Percentiles rank a stretch among this genome's conserved stretches.
phyloP scores from a whole-genome alignment of 495 filamentous ascomycete genomes.

The Cercophora scortea region DNA sequence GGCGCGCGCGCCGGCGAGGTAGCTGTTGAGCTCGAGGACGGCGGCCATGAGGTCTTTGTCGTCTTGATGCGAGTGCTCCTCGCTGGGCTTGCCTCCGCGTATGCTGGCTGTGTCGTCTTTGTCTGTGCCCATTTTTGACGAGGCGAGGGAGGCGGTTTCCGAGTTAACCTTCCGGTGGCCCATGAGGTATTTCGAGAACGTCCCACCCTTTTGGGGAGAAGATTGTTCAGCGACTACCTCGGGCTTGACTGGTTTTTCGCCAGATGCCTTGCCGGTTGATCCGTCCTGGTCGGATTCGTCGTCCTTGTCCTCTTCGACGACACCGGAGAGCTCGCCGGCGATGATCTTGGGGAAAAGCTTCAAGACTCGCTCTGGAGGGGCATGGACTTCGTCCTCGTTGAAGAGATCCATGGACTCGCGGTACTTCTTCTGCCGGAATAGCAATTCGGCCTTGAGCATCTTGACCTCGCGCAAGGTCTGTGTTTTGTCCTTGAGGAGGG shows the following conservation, averaged over 20 bases:
- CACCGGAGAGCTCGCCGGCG: constrained; percentile 66
- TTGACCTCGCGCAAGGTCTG: constrained; percentile 73
- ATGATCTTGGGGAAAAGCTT: constrained; percentile 76
- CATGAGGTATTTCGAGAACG: constrained; percentile 44
- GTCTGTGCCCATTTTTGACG: constrained; percentile 41
- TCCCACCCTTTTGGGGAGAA: constrained; percentile 33
- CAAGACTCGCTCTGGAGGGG: constrained; percentile 84
- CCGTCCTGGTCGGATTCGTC: constrained; percentile 36
- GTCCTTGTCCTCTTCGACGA: constrained; percentile 31
- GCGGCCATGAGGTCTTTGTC: constrained; percentile 76
- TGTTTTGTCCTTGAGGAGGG: constrained; percentile 74
- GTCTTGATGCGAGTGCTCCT: constrained; percentile 46
- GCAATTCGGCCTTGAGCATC: constrained; percentile 77
- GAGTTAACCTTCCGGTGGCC: constrained; percentile 47
- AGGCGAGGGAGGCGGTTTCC: constrained; percentile 59
- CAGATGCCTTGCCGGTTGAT: constrained; percentile 37
- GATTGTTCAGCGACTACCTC: constrained; percentile 25
- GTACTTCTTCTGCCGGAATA: constrained; percentile 80
- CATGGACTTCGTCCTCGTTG: constrained; percentile 66
- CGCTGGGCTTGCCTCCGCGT: constrained; percentile 19
- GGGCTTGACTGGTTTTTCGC: constrained; percentile 29
- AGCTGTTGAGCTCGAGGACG: constrained; percentile 72
- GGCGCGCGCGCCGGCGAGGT: constrained; percentile 74
- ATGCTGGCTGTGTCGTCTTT: constrained; percentile 41
- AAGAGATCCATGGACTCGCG: constrained; percentile 87